Base-by-base conservation (phyloP, 352 stramenopile species). In the Phytophthora cajani region DNA sequence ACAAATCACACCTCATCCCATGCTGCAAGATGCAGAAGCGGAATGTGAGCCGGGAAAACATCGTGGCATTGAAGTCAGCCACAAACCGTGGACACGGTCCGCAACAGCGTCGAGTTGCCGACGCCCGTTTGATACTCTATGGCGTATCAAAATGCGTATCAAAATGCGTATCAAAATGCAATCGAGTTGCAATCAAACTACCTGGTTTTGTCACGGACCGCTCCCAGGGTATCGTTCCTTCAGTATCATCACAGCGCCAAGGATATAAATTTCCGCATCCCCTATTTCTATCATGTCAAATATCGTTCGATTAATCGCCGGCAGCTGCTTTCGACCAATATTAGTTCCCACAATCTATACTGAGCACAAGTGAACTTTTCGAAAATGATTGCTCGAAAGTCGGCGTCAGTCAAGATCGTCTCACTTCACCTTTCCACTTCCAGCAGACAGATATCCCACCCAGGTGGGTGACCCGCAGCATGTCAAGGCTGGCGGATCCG, bases 1-100 rank as follows among this genome's bases (percentile, higher is more conserved):
- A 71, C 64, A 71, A 71, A 60, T 59, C 52, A 19, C n/a, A 21
- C 14, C 30, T 49, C 33, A 61, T 66, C 49, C n/a, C 40, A 47
- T 60, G 55, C 55, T 38, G 54, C 12, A 27, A 51, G 38, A 36
- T 60, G 25, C 25, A 44, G 52, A 49, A 67, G 51, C 61, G n/a
- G 63, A 69, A 70, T 51, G 62, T 64, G 63, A 55, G 40, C 23
- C 4, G 17, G 25, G 7, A 52, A 16, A 40, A 47, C 23, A 42
- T 32, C 17, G 53, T 30, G 32, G 32, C 7, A n/a, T 54, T 19
- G 47, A 33, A 54, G n/a, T 54, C 21, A 42, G 36, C 36, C 36
- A 42, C 36, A 16, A 42, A 42, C 36, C 36, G 5, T 42, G 36
- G 36, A 16, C 36, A 42, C 36, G 36, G 14, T 42, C 36, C 14